Evolutionary conservation across 352 stramenopile species (phyloP).

Genomic region (Globisporangium echinulatum): DNA sequence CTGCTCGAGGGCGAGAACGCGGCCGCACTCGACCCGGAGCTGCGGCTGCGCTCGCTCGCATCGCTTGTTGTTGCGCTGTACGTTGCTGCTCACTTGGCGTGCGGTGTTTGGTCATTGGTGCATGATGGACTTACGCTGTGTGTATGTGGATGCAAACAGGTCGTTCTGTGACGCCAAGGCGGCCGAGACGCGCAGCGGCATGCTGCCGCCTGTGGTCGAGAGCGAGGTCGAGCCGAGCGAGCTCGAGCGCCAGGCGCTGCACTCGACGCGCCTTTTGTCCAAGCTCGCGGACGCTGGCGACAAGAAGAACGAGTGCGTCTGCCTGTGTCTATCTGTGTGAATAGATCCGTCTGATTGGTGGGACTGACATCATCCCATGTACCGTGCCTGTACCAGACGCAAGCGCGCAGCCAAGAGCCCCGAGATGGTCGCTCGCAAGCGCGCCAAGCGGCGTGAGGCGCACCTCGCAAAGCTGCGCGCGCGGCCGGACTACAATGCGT

Average conservation of each 20-base stretch:
- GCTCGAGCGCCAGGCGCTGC: slow-evolving; percentile 52
- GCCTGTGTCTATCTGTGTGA: neutral
- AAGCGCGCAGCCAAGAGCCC: slow-evolving; percentile 71
- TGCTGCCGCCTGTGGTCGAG: slow-evolving; percentile 55
- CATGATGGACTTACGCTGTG: slow-evolving; percentile 1
- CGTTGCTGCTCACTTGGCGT: slow-evolving; percentile 8
- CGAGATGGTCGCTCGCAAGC: slow-evolving; percentile 65
- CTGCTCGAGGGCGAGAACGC: slow-evolving; percentile 62
- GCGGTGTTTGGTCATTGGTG: slow-evolving; percentile 3
- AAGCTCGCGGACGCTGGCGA: slow-evolving; percentile 54
- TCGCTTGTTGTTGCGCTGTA: slow-evolving; percentile 74
- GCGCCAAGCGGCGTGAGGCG: slow-evolving; percentile 57
- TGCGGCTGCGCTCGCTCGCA: slow-evolving; percentile 68
- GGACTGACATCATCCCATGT: too few relatives aligned
- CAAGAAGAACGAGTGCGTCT: slow-evolving; percentile 80
- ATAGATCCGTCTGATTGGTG: too few relatives aligned
- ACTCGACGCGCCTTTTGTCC: slow-evolving; percentile 51
- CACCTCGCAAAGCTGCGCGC: slow-evolving; percentile 52
- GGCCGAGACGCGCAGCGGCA: slow-evolving; percentile 50
- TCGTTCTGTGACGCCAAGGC: slow-evolving; percentile 70
- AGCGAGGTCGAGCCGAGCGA: slow-evolving; percentile 52
- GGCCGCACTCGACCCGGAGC: slow-evolving; percentile 50
- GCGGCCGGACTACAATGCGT: slow-evolving; percentile 70
- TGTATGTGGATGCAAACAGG: slow-evolving; percentile 15
- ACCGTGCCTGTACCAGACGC: slow-evolving; percentile 21